These are phyloP conservation scores for Globisporangium uncinulatum DNA, from an alignment of 352 stramenopile species.

Conservation along the genomic window DNA sequence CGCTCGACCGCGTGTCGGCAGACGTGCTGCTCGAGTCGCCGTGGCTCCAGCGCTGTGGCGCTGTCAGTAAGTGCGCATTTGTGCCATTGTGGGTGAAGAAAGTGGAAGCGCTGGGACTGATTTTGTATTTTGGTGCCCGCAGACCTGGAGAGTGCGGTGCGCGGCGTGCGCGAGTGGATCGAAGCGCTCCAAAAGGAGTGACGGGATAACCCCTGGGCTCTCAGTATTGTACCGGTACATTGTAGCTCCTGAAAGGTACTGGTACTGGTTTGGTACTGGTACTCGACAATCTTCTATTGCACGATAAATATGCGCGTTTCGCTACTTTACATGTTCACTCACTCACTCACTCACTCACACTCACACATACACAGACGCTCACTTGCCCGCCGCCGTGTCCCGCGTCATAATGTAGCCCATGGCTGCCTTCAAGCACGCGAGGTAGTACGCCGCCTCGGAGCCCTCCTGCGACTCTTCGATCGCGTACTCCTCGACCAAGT, in stretches of 20 bases:
- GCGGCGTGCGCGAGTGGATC: conserved; percentile 70
- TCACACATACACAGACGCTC: conserved; percentile 9
- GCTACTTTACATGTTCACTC: conserved; percentile 6
- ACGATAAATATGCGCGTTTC: not conserved
- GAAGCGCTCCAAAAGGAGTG: conserved; percentile 47
- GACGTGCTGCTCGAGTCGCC: conserved; percentile 62
- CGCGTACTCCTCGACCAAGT: conserved; percentile 71
- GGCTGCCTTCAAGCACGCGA: conserved; percentile 71
- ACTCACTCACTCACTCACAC: conserved; percentile 4
- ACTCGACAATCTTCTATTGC: conserved; percentile 1
- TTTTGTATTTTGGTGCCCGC: not conserved
- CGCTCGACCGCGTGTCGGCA: conserved; percentile 50
- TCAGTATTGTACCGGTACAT: no score
- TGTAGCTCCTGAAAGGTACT: no score
- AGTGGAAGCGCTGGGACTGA: no score
- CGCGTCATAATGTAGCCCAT: conserved; percentile 72
- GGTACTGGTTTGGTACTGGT: not conserved
- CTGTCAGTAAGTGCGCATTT: conserved; percentile 45
- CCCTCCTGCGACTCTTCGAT: conserved; percentile 64
- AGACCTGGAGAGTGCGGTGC: conserved; percentile 29
- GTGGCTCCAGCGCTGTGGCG: conserved; percentile 62
- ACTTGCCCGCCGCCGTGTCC: conserved; percentile 8
- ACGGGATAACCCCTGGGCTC: no score
- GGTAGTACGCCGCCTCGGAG: conserved; percentile 77
- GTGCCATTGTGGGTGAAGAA: not conserved